Base-by-base conservation (phyloP, 441 rosid species). In the Mallotus repandus region DNA sequence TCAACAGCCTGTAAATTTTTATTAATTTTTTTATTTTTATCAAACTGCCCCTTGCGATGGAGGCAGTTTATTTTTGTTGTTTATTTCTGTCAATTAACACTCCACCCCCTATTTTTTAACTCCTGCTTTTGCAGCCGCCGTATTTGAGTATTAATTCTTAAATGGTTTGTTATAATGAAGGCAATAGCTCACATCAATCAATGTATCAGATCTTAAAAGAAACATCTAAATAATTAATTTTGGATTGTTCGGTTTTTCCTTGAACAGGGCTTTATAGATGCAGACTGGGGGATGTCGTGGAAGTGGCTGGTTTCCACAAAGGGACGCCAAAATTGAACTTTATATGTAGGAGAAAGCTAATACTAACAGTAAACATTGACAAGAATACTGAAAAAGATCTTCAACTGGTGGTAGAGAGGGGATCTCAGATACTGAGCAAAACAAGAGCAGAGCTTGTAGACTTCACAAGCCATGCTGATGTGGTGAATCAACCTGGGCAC, bases 381-480 rank as follows among this genome's bases (percentile, higher is more conserved):
- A 93, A 93, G 82, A 93, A 89, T 83, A 93, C 96, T 0, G 98
- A 93, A 69, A 91, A 86, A 19, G 98, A 93, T 78, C 94, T 93
- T 41, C 98, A 93, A 75, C 68, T 82, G 16, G 94, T 89, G 62
- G 94, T 91, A 4, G 89, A 91, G 70, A 84, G 76, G 22, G 94
- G 89, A 8, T 79, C 85, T 54, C 81, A 80, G 83, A 80, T 86
- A 22, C 87, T 89, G 53, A 74, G 45, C 74, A 86, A 76, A 77
- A 77, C 78, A 10, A 57, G 66, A 63, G 97, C 87, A 5, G 98
- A 91, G 81, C 83, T 93, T 0, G 87, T 91, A 1, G 98, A 93
- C 80, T 93, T 86, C 74, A 93, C 98, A 8, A 93, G 98, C 88
- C 93, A 88, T 46, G 97, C 94, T 0, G 87, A 91, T 29, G 46